These are phyloP conservation scores for Dovyalis caffra DNA, from an alignment of 345 rosid species.

Conservation along the genomic window DNA sequence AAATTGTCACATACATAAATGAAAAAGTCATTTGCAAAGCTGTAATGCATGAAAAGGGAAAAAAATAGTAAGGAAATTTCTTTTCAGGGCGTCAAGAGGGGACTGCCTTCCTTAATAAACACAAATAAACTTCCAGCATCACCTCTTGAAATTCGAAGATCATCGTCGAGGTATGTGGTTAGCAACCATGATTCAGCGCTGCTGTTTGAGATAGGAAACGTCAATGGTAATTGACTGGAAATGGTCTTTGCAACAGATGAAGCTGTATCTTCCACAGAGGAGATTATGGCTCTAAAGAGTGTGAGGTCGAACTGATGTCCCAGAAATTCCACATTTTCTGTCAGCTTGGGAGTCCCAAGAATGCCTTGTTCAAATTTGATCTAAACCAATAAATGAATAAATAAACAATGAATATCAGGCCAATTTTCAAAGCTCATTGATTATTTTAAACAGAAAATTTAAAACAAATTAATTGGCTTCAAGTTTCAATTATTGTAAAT, in stretches of 20 bases:
- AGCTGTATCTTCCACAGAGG: conserved; percentile 83
- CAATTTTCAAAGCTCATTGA: no score
- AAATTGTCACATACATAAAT: no score
- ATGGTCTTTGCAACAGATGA: conserved; percentile 74
- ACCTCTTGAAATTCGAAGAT: conserved; percentile 86
- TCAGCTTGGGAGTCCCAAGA: conserved; percentile 88
- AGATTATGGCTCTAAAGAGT: conserved; percentile 63
- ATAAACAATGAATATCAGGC: neutral
- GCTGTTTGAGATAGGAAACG: conserved; percentile 56
- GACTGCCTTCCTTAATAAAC: conserved; percentile 81
- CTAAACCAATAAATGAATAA: conserved; percentile 28
- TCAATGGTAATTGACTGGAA: conserved; percentile 87
- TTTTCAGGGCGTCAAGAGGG: conserved; percentile 51
- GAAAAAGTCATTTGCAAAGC: no score
- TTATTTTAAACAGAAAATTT: no score
- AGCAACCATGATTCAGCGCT: conserved; percentile 81
- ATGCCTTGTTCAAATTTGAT: conserved; percentile 86
- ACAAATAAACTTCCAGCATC: conserved; percentile 83
- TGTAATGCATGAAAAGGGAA: no score
- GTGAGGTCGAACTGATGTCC: conserved; percentile 79
- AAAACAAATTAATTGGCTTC: no score
- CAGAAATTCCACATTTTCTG: conserved; percentile 68
- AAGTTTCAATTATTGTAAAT: no score
- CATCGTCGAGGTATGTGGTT: no score
- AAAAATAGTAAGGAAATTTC: no score